A percentile compares a stretch with the other conserved stretches of the same genome.
Conservation (phyloP, 192 early-diverging fungal genomes). For the Coemansia sp. region DNA sequence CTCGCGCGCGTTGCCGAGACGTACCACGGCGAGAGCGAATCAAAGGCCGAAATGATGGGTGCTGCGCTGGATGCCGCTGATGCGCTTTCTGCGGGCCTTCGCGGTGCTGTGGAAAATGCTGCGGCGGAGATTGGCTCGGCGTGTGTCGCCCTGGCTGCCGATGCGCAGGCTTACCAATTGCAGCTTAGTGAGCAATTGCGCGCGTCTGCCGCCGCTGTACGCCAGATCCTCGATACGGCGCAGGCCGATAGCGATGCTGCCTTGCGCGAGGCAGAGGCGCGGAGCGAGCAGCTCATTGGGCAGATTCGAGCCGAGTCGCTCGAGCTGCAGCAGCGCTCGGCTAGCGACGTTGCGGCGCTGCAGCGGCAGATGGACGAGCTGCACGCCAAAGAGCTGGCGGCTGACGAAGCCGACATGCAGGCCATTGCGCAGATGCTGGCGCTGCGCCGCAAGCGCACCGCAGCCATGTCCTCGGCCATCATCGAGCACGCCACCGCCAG, state of each 20-base stretch:
- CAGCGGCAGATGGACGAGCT: conserved; percentile 26
- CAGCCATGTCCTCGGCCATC: neutral
- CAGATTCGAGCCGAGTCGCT: conserved; percentile 5
- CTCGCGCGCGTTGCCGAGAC: conserved; percentile 1
- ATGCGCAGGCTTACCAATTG: neutral
- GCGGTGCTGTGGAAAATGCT: neutral
- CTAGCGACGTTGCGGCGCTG: conserved; percentile 13
- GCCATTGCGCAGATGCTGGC: conserved; percentile 11
- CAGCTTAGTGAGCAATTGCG: neutral
- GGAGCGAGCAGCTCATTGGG: conserved; percentile 2
- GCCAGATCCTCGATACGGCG: neutral
- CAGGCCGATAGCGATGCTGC: neutral
- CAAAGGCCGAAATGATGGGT: neutral
- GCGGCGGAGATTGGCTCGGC: neutral
- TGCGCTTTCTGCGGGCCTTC: conserved; percentile 4
- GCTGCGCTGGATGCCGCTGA: neutral
- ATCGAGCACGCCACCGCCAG: neutral
- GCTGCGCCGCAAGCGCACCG: conserved; percentile 2
- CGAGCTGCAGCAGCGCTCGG: conserved; percentile 7
- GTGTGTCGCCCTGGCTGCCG: neutral
- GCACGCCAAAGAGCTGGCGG: neutral
- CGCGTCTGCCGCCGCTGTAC: neutral
- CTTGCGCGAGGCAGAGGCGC: neutral
- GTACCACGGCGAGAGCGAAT: neutral
- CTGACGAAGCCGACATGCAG: conserved; percentile 16